Evolutionary conservation across 176 grass and related monocot species (phyloP), one percentile per base, ranked within the genome.

Genomic region (Phoenix roebelenii): DNA sequence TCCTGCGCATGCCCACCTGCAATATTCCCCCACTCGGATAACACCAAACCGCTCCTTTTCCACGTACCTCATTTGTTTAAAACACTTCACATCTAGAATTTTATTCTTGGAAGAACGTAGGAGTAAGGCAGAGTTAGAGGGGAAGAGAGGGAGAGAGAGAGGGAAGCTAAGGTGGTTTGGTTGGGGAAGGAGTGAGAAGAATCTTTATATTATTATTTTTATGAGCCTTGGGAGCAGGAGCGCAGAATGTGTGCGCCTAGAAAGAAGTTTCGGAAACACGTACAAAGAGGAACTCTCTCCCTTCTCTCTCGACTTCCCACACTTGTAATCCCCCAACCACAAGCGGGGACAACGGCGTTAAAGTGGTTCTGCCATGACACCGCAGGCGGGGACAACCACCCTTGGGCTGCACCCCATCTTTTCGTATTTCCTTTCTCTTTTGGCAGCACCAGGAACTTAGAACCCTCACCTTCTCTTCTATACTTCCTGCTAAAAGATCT

Each of bases 241-340:
- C 76, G 84, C 84, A 89, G 79, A 76, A 98, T 92, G 87, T 85
- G 83, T 90, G 93, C 83, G 77, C 83, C 93, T 79, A 78, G 87
- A 85, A 92, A 90, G 72, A 25, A 70, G 23, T 49, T 68, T 78
- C 52, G 35, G 67, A 68, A 77, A 25, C 55, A 57, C 63, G 80
- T 88, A 88, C 72, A 65, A 71, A 65, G 19, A 32, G 22, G 18
- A 12, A 0, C 17, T 54, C 35, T 12, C 35, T 44, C 35, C 2
- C 35, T 39, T 77, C 72, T 80, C 65, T 78, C 66, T 69, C 74
- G 18, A 72, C 67, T 75, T 87, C 75, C 75, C 71, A 72, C 79
- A 63, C 77, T 65, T 73, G 64, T 81, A 15, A 16, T 60, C 22
- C 67, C 22, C 67, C 50, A 78, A 63, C 22, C 54, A 49, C 65